A percentile compares a stretch with the other conserved stretches of the same genome.
Conservation (phyloP, 805 yeast genomes). For the Saccharomycopsis amapae region DNA sequence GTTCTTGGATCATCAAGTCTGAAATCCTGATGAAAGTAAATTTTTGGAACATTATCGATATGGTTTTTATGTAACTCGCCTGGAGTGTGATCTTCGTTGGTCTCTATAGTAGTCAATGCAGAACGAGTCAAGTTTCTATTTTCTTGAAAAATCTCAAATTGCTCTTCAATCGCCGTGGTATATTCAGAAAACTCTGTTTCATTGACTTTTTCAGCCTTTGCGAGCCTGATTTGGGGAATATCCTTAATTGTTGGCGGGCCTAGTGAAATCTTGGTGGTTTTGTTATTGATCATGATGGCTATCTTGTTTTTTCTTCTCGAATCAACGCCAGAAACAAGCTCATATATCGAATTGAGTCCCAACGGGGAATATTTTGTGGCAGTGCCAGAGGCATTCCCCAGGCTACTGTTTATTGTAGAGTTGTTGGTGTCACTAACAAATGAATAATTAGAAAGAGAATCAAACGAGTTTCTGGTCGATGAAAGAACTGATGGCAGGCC, state of each 20-base stretch:
- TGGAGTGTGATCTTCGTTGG: not conserved
- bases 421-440: slow-evolving; percentile 12
- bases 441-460: slow-evolving; percentile 15
- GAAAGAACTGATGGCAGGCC: slow-evolving; percentile 17
- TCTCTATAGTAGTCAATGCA: slow-evolving; percentile 27
- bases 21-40: slow-evolving; percentile 63
- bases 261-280: slow-evolving; percentile 40
- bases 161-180: slow-evolving; percentile 35
- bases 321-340: slow-evolving; percentile 59
- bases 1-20: slow-evolving; percentile 82
- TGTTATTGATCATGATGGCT: slow-evolving; percentile 26
- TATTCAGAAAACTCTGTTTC: slow-evolving; percentile 39
- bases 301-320: slow-evolving; percentile 30
- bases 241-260: slow-evolving; percentile 71
- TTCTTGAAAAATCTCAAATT: slow-evolving; percentile 38
- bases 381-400: not conserved
- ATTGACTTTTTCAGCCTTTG: slow-evolving; percentile 42
- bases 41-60: slow-evolving; percentile 51
- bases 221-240: slow-evolving; percentile 72
- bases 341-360: slow-evolving; percentile 73
- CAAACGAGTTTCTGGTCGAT: slow-evolving; percentile 16
- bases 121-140: slow-evolving; percentile 37
- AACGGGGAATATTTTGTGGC: slow-evolving; percentile 32
- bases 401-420: not conserved
- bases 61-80: slow-evolving; percentile 1